phyloP scores from a whole-genome alignment of 2,329 filamentous ascomycete genomes.

The Ceratocystiopsis sp. region DNA sequence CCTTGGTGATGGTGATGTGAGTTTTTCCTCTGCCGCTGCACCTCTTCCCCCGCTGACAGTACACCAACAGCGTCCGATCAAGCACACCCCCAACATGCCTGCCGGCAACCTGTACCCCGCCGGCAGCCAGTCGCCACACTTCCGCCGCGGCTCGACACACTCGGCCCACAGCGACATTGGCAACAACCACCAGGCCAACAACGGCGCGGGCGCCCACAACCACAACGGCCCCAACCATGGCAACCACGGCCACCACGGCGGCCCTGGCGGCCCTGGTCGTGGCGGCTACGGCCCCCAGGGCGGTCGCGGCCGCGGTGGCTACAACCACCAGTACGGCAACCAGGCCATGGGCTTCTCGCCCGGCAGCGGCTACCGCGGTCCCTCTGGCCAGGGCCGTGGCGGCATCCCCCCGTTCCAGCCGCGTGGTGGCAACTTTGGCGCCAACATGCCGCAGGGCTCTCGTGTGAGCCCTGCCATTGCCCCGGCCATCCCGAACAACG shows the following conservation, averaged over 20 bases:
- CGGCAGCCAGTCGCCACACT: conserved; percentile 41
- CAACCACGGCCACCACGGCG: conserved; percentile 33
- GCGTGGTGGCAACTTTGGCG: conserved; percentile 18
- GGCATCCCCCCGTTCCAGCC: conserved; percentile 29
- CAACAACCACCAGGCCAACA: conserved; percentile 39
- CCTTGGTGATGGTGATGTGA: conserved; percentile 66
- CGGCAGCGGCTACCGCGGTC: conserved; percentile 20
- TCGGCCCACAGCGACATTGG: conserved; percentile 61
- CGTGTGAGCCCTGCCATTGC: conserved; percentile 49
- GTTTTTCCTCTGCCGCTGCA: conserved; percentile 14
- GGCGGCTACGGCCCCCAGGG: conserved; percentile 33
- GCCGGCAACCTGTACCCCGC: conserved; percentile 35
- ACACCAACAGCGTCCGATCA: conserved; percentile 43
- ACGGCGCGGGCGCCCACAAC: conserved; percentile 41
- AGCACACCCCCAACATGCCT: conserved; percentile 37
- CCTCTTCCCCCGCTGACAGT: background rate
- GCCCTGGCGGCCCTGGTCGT: conserved; percentile 40
- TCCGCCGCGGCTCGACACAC: conserved; percentile 73
- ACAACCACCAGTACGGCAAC: conserved; percentile 31
- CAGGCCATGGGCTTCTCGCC: conserved; percentile 27
- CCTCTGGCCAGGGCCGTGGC: conserved; percentile 31
- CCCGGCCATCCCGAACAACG: conserved; percentile 39
- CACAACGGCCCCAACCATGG: conserved; percentile 53
- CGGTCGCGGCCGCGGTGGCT: conserved; percentile 31
- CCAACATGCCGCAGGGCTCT: conserved; percentile 49